These are phyloP conservation scores for Claviceps capensis DNA, from an alignment of 2,329 filamentous ascomycete species.

Conservation along the genomic window DNA sequence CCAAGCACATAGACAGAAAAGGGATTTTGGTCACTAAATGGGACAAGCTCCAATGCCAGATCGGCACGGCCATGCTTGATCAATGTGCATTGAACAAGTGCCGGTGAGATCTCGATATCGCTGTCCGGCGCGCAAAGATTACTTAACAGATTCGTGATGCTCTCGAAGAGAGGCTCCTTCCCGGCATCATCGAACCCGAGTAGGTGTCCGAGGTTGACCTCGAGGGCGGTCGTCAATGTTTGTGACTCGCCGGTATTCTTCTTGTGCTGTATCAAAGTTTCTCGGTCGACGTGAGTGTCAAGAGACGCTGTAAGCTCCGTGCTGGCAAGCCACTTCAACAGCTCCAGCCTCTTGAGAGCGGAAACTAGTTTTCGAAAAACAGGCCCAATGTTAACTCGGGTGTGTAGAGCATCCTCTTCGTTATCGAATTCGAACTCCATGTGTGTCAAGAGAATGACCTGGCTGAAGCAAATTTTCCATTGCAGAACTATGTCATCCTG, in stretches of 20 bases:
- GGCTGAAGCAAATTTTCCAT: conserved; percentile 63
- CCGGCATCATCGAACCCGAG: conserved; percentile 42
- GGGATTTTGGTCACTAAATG: conserved; percentile 41
- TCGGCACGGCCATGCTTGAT: conserved; percentile 46
- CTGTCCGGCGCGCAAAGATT: conserved; percentile 52
- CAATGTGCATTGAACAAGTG: conserved; percentile 48
- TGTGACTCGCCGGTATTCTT: conserved; percentile 32
- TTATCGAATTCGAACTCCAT: conserved; percentile 73
- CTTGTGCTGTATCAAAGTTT: conserved; percentile 21
- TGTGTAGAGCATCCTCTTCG: conserved; percentile 50
- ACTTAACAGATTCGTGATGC: conserved; percentile 52
- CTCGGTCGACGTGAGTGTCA: conserved; percentile 20
- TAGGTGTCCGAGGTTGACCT: conserved; percentile 48
- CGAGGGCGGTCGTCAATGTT: conserved; percentile 44
- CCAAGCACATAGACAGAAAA: conserved; percentile 76
- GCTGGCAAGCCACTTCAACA: conserved; percentile 55
- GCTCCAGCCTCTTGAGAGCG: conserved; percentile 59
- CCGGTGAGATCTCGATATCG: conserved; percentile 48
- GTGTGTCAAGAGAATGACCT: conserved; percentile 72
- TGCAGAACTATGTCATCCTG: conserved; percentile 66
- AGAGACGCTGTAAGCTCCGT: conserved; percentile 41
- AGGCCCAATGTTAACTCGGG: conserved; percentile 48
- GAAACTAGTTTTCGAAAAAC: conserved; percentile 58
- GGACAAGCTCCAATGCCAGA: conserved; percentile 41
- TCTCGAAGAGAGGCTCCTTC: conserved; percentile 38